Conservation (phyloP, 805 yeast species). For the Cyberlindnera galapagoensis region DNA sequence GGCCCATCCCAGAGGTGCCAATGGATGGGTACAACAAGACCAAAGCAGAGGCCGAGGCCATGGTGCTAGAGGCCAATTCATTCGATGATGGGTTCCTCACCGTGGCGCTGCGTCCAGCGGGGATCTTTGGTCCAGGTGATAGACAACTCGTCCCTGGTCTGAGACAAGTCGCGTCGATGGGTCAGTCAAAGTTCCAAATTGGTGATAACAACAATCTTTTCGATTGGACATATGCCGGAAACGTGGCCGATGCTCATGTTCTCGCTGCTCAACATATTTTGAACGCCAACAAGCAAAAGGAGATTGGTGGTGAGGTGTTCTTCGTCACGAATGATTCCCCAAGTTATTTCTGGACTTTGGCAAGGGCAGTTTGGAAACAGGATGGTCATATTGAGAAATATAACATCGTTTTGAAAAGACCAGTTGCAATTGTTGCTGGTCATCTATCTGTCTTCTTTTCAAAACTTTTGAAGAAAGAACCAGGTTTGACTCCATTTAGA, state of each 20-base stretch:
- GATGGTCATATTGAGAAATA: slow-evolving; percentile 76
- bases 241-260: slow-evolving; percentile 95
- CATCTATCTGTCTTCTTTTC: slow-evolving; percentile 73
- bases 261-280: slow-evolving; percentile 78
- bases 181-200: slow-evolving; percentile 87
- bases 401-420: slow-evolving; percentile 62
- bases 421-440: slow-evolving; percentile 77
- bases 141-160: slow-evolving; percentile 93
- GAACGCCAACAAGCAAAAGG: slow-evolving; percentile 32
- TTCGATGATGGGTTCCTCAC: slow-evolving; percentile 55
- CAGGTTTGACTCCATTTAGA: slow-evolving; percentile 94
- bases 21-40: slow-evolving; percentile 98
- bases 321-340: slow-evolving; percentile 93
- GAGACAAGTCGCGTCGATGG: slow-evolving; percentile 70
- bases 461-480: slow-evolving; percentile 68
- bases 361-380: slow-evolving; percentile 95
- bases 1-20: slow-evolving; percentile 87
- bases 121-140: slow-evolving; percentile 98
- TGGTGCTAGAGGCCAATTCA: slow-evolving; percentile 70
- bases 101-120: slow-evolving; percentile 91
- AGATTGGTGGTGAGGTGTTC: slow-evolving; percentile 79
- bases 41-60: slow-evolving; percentile 83
- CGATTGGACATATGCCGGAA: slow-evolving; percentile 98
- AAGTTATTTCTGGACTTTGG: slow-evolving; percentile 93
- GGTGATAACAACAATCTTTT: slow-evolving; percentile 92